These are phyloP conservation scores for Didymella pinodella DNA, from an alignment of 2,329 filamentous ascomycete genomes.

Conservation along the genomic window DNA sequence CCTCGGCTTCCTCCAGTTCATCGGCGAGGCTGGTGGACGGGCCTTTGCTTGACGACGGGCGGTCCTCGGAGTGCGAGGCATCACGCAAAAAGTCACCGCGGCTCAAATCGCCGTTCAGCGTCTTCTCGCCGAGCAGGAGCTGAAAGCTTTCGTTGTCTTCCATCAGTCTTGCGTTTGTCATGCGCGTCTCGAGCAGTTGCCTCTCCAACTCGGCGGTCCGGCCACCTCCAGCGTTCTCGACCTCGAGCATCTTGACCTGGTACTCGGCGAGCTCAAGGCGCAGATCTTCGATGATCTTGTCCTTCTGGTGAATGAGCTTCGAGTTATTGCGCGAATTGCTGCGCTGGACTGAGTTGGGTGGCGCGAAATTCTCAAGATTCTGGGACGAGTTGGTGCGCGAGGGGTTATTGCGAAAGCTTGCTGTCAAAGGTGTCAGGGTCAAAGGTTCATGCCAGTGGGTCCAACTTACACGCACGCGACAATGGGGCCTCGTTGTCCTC, in stretches of 20 bases:
- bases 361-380: slow-evolving; percentile 84
- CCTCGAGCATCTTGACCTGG: slow-evolving; percentile 93
- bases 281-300: slow-evolving; percentile 92
- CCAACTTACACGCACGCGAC: slow-evolving; percentile 60
- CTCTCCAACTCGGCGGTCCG: slow-evolving; percentile 89
- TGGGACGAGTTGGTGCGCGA: slow-evolving; percentile 62
- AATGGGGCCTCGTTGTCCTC: slow-evolving; percentile 60
- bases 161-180: slow-evolving; percentile 95
- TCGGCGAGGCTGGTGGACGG: slow-evolving; percentile 67
- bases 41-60: slow-evolving; percentile 45
- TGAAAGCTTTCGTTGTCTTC: slow-evolving; percentile 99
- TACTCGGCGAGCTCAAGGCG: slow-evolving; percentile 91
- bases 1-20: slow-evolving; percentile 76
- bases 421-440: slow-evolving; percentile 40
- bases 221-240: slow-evolving; percentile 90
- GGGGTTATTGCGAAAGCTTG: slow-evolving; percentile 55
- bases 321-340: slow-evolving; percentile 91
- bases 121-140: slow-evolving; percentile 91
- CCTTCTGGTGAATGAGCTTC: slow-evolving; percentile 90
- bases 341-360: slow-evolving; percentile 81
- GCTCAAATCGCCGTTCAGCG: slow-evolving; percentile 89
- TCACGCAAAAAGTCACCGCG: slow-evolving; percentile 79
- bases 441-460: slow-evolving; percentile 9
- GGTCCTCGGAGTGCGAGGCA: slow-evolving; percentile 47
- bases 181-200: slow-evolving; percentile 86